phyloP scores from a whole-genome alignment of 768 basidiomycete species.

The Butyriboletus loyo region DNA sequence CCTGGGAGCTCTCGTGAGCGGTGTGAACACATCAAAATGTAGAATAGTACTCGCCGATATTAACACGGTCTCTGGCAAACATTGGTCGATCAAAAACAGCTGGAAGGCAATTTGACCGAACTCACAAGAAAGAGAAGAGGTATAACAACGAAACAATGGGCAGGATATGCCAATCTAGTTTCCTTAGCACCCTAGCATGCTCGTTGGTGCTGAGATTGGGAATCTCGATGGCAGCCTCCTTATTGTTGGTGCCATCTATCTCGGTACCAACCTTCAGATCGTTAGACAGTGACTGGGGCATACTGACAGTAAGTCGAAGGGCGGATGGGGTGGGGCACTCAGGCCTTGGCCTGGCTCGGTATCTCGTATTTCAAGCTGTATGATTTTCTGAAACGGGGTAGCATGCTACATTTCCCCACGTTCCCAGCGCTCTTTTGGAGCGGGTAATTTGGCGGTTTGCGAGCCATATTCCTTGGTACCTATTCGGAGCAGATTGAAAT shows the following conservation, averaged over 20 bases:
- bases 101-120: not conserved
- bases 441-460: not conserved
- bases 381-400: not conserved
- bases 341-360: not conserved
- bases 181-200: slow-evolving; percentile 10
- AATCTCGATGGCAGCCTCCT: not conserved
- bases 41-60: slow-evolving; percentile 35
- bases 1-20: slow-evolving; percentile 24
- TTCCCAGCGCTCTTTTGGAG: not conserved
- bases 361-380: not conserved
- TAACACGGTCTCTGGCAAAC: slow-evolving; percentile 39
- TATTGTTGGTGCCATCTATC: slow-evolving; percentile 5
- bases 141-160: slow-evolving; percentile 16
- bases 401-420: not conserved
- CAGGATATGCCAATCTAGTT: slow-evolving; percentile 21
- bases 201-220: not conserved
- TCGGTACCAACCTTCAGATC: slow-evolving; percentile 2
- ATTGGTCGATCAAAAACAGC: not conserved
- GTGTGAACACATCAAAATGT: not conserved
- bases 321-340: slow-evolving; percentile 1
- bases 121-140: slow-evolving; percentile 21
- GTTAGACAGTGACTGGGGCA: slow-evolving; percentile 2
- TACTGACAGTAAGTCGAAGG: not conserved
- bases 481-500: too few relatives aligned
- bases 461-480: too few relatives aligned